Percentiles rank a stretch among this genome's conserved stretches.
phyloP scores from a whole-genome alignment of 345 rosid species.

The Populus pruinosa region DNA sequence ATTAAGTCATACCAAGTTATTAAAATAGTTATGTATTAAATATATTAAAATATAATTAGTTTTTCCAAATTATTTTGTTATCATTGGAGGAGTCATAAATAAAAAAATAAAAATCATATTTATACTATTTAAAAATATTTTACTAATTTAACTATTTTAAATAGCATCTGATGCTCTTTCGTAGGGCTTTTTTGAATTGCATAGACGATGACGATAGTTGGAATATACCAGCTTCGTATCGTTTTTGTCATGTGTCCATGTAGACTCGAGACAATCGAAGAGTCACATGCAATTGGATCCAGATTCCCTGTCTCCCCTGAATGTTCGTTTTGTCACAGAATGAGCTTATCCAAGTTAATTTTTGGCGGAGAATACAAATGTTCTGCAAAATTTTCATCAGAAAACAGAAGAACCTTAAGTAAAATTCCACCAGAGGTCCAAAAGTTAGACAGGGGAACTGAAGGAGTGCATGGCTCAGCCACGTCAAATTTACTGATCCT shows the following conservation, averaged over 20 bases:
- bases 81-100: too few relatives aligned
- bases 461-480: neutral
- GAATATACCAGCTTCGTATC: neutral
- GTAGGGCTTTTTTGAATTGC: neutral
- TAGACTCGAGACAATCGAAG: neutral
- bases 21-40: too few relatives aligned
- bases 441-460: neutral
- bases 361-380: neutral
- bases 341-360: neutral
- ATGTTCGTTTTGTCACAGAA: neutral
- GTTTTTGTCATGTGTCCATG: neutral
- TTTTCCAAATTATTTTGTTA: too few relatives aligned
- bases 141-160: too few relatives aligned
- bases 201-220: neutral
- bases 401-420: neutral
- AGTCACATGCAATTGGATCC: constrained; percentile 1
- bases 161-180: too few relatives aligned
- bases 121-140: neutral
- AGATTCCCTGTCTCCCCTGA: neutral
- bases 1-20: too few relatives aligned
- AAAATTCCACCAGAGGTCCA: neutral
- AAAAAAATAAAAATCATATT: too few relatives aligned
- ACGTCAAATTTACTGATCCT: too few relatives aligned
- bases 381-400: neutral
- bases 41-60: too few relatives aligned